These are phyloP conservation scores for Melaleuca alternifolia DNA, from an alignment of 345 rosid genomes.

Conservation along the genomic window DNA sequence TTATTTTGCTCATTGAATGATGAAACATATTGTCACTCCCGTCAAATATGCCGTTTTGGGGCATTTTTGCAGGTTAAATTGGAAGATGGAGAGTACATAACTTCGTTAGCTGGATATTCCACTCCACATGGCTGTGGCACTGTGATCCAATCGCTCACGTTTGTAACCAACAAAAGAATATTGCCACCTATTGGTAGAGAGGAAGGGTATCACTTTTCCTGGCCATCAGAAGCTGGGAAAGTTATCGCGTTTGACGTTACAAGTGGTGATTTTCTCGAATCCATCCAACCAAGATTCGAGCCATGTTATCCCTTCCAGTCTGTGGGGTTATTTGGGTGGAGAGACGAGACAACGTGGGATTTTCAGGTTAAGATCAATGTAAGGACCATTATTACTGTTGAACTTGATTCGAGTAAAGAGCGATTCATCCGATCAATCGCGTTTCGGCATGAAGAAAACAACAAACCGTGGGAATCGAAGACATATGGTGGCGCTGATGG, in stretches of 20 bases:
- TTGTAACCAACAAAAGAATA: not conserved
- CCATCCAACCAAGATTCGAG: not conserved
- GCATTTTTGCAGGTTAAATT: not conserved
- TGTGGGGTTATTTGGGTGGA: not conserved
- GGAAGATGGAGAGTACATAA: not conserved
- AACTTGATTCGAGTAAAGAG: no score
- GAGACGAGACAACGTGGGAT: not conserved
- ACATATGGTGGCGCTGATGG: no score
- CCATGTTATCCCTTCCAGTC: not conserved
- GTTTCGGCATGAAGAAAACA: no score
- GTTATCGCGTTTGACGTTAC: no score
- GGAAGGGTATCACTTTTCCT: no score
- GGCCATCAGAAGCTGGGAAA: no score
- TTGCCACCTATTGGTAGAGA: no score
- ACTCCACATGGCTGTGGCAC: fast-evolving
- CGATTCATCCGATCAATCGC: no score
- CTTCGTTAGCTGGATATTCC: not conserved
- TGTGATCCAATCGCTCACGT: not conserved
- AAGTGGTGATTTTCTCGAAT: not conserved
- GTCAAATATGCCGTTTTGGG: not conserved
- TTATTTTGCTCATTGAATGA: not conserved
- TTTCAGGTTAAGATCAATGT: not conserved
- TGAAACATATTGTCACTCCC: no score
- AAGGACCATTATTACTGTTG: no score
- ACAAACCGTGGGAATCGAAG: no score